A percentile compares a stretch with the other conserved stretches of the same genome.
phyloP scores from a whole-genome alignment of 352 stramenopile species.

The Phytopythium helicoides region DNA sequence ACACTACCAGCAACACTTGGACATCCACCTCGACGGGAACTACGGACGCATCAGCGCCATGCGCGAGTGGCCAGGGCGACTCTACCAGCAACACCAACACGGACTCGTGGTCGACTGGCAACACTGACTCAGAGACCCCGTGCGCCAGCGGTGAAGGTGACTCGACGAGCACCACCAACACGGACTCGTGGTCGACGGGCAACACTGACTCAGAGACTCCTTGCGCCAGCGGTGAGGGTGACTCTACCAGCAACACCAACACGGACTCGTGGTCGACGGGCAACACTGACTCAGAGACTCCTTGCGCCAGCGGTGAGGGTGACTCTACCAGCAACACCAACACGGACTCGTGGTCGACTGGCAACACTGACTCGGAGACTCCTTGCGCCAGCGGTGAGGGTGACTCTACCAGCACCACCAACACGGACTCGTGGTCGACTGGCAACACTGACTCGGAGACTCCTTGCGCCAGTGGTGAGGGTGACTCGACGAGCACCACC shows the following conservation, averaged over 20 bases:
- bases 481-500: neutral
- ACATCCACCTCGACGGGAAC: neutral
- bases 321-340: neutral
- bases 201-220: neutral
- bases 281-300: neutral
- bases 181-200: neutral
- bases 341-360: conserved; percentile 5
- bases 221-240: neutral
- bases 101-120: too few relatives aligned
- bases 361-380: conserved; percentile 1
- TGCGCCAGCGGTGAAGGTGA: neutral
- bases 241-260: neutral
- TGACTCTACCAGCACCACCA: neutral
- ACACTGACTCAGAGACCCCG: conserved; percentile 1
- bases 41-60: neutral
- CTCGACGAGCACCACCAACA: neutral
- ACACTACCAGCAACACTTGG: neutral
- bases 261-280: neutral
- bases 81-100: neutral
- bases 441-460: conserved; percentile 1
- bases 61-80: neutral
- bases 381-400: neutral
- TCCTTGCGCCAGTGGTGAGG: neutral
- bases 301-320: conserved; percentile 1
- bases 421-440: conserved; percentile 4